A percentile compares a stretch with the other conserved stretches of the same genome.
Conservation (phyloP, 2,329 filamentous ascomycete species). For the Blastomyces parvus region DNA sequence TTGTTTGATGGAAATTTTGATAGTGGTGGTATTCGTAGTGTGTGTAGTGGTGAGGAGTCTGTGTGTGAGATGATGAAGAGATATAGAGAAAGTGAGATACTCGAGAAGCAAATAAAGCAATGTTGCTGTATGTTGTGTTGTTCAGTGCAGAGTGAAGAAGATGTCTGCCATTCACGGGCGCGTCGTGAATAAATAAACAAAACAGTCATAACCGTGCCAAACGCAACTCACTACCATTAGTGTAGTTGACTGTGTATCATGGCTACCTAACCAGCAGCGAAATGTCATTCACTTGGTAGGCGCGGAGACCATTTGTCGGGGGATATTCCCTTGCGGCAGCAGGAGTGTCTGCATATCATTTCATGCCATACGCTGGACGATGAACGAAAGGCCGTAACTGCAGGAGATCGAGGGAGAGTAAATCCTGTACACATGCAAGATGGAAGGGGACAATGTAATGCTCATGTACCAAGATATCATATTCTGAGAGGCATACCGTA, state of each 20-base stretch:
- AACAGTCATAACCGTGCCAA: too few relatives aligned
- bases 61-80: background rate
- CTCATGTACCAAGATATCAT: slow-evolving; percentile 4
- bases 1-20: background rate
- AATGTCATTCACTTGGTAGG: too few relatives aligned
- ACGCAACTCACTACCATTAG: too few relatives aligned
- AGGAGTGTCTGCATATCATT: too few relatives aligned
- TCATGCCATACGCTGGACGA: too few relatives aligned
- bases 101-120: background rate
- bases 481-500: background rate
- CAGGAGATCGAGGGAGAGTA: slow-evolving; percentile 7
- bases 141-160: too few relatives aligned
- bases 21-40: too few relatives aligned
- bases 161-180: background rate
- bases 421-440: background rate
- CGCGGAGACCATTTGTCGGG: too few relatives aligned
- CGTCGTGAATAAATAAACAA: background rate
- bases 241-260: too few relatives aligned
- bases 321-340: too few relatives aligned
- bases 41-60: background rate
- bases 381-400: slow-evolving; percentile 7
- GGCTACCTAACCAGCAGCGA: too few relatives aligned
- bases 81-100: background rate
- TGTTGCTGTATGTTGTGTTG: too few relatives aligned
- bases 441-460: slow-evolving; percentile 6